Conservation (phyloP, 2,329 filamentous ascomycete genomes). For the Calonectria pteridis region DNA sequence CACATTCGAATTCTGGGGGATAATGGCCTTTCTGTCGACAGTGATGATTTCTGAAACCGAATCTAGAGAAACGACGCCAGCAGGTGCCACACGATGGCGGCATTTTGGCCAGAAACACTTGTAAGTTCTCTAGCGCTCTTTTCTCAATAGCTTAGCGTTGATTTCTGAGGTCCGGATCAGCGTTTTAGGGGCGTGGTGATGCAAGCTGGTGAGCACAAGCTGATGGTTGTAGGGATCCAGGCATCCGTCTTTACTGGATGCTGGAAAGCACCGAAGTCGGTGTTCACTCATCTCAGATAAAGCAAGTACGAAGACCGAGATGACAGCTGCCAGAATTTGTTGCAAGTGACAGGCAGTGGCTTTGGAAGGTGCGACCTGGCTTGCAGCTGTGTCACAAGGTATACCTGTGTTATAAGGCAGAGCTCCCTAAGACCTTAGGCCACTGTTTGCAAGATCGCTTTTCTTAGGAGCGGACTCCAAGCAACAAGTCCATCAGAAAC, state of each 20-base stretch:
- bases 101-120: slow-evolving; percentile 24
- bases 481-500: background rate
- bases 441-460: too few relatives aligned
- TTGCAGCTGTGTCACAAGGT: background rate
- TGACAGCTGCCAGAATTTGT: background rate
- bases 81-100: slow-evolving; percentile 44
- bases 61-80: slow-evolving; percentile 40
- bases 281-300: background rate
- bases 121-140: background rate
- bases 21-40: slow-evolving; percentile 43
- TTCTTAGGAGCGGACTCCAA: background rate
- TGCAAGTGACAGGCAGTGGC: background rate
- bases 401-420: background rate
- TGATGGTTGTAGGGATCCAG: background rate
- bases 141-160: background rate
- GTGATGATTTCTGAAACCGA: slow-evolving; percentile 44
- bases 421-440: background rate
- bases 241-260: background rate
- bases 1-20: slow-evolving; percentile 45
- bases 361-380: background rate
- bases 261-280: background rate
- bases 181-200: background rate
- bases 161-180: background rate
- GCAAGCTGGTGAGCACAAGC: background rate
- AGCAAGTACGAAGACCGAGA: background rate